These are phyloP conservation scores for Colletotrichum sp. DNA, from an alignment of 2,329 filamentous ascomycete genomes.

Conservation along the genomic window DNA sequence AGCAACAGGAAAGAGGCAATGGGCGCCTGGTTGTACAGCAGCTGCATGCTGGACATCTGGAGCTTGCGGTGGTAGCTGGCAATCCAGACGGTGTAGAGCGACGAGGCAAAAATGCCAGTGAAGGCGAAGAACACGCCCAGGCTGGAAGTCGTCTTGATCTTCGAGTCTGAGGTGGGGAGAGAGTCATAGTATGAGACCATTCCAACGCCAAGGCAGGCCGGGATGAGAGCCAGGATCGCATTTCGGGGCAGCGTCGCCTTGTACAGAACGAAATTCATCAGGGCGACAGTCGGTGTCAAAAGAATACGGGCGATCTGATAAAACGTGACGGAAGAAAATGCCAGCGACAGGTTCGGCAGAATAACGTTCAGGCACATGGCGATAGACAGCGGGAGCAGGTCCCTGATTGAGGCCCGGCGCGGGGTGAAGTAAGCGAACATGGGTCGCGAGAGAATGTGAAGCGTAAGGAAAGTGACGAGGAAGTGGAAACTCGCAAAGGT, in stretches of 20 bases:
- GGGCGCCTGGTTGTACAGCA: constrained; percentile 72
- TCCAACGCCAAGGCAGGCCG: constrained; percentile 68
- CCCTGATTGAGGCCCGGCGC: constrained; percentile 56
- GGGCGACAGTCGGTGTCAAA: constrained; percentile 68
- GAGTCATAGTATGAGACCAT: constrained; percentile 74
- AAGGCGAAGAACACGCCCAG: constrained; percentile 71
- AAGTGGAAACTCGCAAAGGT: constrained; percentile 75
- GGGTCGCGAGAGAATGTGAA: constrained; percentile 66
- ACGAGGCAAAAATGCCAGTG: constrained; percentile 66
- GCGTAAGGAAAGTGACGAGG: constrained; percentile 66
- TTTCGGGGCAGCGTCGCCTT: constrained; percentile 57
- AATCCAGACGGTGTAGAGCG: constrained; percentile 74
- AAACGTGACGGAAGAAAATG: constrained; percentile 71
- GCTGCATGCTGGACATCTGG: constrained; percentile 71
- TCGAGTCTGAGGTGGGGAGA: constrained; percentile 49
- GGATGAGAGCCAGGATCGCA: constrained; percentile 61
- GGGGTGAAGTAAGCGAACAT: constrained; percentile 63
- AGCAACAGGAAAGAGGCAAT: constrained; percentile 66
- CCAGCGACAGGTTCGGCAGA: constrained; percentile 70
- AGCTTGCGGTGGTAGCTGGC: constrained; percentile 69
- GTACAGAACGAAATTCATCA: constrained; percentile 70
- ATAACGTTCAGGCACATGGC: constrained; percentile 75
- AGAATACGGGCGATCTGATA: constrained; percentile 74
- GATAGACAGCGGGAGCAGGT: constrained; percentile 68
- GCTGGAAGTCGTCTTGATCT: constrained; percentile 59